Evolutionary conservation across 2,329 filamentous ascomycete genomes (phyloP), one percentile per base, ranked within the genome.

Genomic region (Botrytis fragariae): DNA sequence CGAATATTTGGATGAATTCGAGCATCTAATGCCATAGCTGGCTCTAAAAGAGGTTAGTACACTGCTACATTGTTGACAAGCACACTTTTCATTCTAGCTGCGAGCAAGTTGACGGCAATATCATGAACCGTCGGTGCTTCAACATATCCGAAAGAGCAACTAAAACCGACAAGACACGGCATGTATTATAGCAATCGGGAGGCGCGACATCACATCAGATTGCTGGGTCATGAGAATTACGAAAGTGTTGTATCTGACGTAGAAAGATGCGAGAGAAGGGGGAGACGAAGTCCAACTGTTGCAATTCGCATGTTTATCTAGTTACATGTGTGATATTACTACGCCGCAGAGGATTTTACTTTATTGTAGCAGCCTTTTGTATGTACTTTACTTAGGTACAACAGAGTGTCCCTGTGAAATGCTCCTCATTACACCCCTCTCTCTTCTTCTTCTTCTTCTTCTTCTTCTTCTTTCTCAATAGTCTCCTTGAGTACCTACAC

Each of bases 381-480:
- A 16, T 54, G 48, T 10, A n/a, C 12, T n/a, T 54, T 54, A n/a
- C 25, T n/a, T n/a, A 22, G 2, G 7, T 45, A n/a, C n/a, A 51
- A n/a, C 12, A n/a, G 10, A 51, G 22, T 51, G 1, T 51, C 10
- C 25, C 48, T 51, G 10, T 51, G 10, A 1, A 51, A 51, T 51
- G 4, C 10, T 51, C n/a, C 48, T 1, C 12, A n/a, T n/a, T 10
- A n/a, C 4, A 3, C 6, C 25, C 25, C 48, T n/a, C 25, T 51
- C 9, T 51, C 48, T n/a, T n/a, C 48, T n/a, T 54, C 5, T n/a
- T n/a, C n/a, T n/a, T n/a, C n/a, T n/a, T n/a, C n/a, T n/a, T n/a
- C n/a, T n/a, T n/a, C n/a, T n/a, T n/a, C 12, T 22, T 25, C 25
- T 16, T n/a, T 54, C 48, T 0, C 4, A n/a, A n/a, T 0, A 3